Conservation (phyloP, 2,329 filamentous ascomycete genomes). For the Calonectria crousiana region DNA sequence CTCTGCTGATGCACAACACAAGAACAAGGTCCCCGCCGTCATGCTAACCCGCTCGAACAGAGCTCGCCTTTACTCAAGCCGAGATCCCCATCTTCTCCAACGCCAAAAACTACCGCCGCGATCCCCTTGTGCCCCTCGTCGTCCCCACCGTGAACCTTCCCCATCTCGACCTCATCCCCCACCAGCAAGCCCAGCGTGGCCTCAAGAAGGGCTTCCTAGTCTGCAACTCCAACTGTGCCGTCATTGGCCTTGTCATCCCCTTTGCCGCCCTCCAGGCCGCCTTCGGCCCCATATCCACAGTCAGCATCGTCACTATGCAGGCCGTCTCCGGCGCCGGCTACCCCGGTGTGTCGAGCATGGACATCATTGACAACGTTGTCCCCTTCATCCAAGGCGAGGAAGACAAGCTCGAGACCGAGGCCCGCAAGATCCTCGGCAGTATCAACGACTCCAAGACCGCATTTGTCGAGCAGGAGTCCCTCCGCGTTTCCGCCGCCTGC, state of each 20-base stretch:
- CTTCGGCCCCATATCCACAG: conserved; percentile 84
- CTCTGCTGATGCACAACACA: background rate
- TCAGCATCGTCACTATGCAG: conserved; percentile 91
- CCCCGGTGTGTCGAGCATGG: conserved; percentile 91
- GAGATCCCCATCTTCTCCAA: conserved; percentile 96
- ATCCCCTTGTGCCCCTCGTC: conserved; percentile 90
- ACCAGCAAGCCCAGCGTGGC: conserved; percentile 80
- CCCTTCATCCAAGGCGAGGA: conserved; percentile 95
- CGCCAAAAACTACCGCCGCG: conserved; percentile 95
- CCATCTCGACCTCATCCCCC: conserved; percentile 89
- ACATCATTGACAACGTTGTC: conserved; percentile 95
- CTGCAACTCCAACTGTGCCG: conserved; percentile 98
- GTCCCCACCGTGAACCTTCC: conserved; percentile 94
- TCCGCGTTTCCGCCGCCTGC: conserved; percentile 88
- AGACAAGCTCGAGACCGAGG: conserved; percentile 95
- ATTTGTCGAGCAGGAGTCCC: conserved; percentile 79
- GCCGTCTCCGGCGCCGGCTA: conserved; percentile 94
- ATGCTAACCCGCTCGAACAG: conserved; percentile 56
- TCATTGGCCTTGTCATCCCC: conserved; percentile 95
- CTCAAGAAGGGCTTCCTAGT: conserved; percentile 91
- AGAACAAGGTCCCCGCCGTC: background rate
- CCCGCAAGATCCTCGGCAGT: conserved; percentile 89
- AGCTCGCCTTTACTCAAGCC: conserved; percentile 90
- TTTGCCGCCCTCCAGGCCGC: conserved; percentile 89
- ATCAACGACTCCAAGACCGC: conserved; percentile 79